Conservation (phyloP, 2,329 filamentous ascomycete genomes). For the Microcyclospora tardicrescens region DNA sequence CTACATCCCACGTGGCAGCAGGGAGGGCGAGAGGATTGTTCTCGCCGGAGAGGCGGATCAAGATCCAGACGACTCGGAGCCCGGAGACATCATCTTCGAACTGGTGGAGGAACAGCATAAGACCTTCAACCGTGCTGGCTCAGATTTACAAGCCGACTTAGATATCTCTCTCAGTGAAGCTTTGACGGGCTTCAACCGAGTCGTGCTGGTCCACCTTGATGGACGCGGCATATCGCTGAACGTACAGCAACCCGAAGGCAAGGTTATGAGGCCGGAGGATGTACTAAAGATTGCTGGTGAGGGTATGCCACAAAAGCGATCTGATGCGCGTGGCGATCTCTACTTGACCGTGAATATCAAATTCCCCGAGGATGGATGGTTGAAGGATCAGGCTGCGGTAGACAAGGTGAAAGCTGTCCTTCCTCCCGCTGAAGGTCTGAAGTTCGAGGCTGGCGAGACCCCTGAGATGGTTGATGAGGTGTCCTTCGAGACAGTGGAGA, state of each 20-base stretch:
- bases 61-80: slow-evolving; percentile 71
- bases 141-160: slow-evolving; percentile 72
- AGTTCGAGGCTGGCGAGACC: slow-evolving; percentile 34
- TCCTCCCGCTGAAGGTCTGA: slow-evolving; percentile 40
- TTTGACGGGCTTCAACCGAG: slow-evolving; percentile 75
- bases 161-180: slow-evolving; percentile 73
- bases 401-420: slow-evolving; percentile 62
- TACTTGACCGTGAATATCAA: slow-evolving; percentile 76
- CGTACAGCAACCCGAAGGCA: slow-evolving; percentile 56
- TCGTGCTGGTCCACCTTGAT: slow-evolving; percentile 85
- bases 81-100: slow-evolving; percentile 86
- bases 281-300: slow-evolving; percentile 76
- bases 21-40: slow-evolving; percentile 75
- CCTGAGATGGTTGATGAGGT: slow-evolving; percentile 76
- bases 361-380: slow-evolving; percentile 81
- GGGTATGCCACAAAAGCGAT: slow-evolving; percentile 87
- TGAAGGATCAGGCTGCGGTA: slow-evolving; percentile 54
- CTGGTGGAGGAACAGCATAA: slow-evolving; percentile 72
- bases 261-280: slow-evolving; percentile 71
- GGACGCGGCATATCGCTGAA: slow-evolving; percentile 76
- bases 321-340: slow-evolving; percentile 71
- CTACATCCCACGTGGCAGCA: slow-evolving; percentile 75
- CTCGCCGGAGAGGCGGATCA: slow-evolving; percentile 92
- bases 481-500: slow-evolving; percentile 67
- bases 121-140: slow-evolving; percentile 66